Evolutionary conservation across 352 stramenopile genomes (phyloP).

Genomic region (Thalassiosira livingstoniorum): DNA sequence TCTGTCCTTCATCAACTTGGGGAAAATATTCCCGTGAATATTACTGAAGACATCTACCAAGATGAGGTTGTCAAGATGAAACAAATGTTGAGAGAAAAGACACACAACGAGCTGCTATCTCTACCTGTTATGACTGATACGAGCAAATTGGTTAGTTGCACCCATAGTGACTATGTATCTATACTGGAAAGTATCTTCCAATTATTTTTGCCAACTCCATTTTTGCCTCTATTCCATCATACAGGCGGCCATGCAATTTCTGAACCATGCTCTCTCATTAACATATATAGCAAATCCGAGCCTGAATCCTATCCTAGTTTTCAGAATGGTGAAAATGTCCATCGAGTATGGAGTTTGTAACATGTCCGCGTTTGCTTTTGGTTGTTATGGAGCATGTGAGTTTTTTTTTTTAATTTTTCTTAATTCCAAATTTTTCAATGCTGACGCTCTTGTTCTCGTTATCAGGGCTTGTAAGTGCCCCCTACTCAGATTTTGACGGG

Average conservation of each 20-base stretch:
- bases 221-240: neutral
- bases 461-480: conserved; percentile 41
- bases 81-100: conserved; percentile 24
- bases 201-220: too few species aligned
- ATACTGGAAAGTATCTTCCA: too few species aligned
- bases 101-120: conserved; percentile 33
- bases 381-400: conserved; percentile 41
- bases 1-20: conserved; percentile 63
- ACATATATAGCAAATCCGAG: conserved; percentile 37
- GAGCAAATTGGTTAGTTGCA: conserved; percentile 27
- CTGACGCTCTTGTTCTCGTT: too few species aligned
- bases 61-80: conserved; percentile 35
- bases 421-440: too few species aligned
- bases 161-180: too few species aligned
- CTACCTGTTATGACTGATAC: conserved; percentile 52
- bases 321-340: conserved; percentile 64
- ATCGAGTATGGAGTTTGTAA: conserved; percentile 62
- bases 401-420: too few species aligned
- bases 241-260: conserved; percentile 55
- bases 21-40: conserved; percentile 59
- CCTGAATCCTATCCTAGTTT: conserved; percentile 54
- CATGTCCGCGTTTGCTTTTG: conserved; percentile 60
- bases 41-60: conserved; percentile 22
- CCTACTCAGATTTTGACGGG: conserved; percentile 39
- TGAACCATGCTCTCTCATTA: conserved; percentile 42